Percentiles rank a stretch among this genome's conserved stretches.
Conservation (phyloP, 805 yeast genomes). For the Zygotorulaspora florentina region DNA sequence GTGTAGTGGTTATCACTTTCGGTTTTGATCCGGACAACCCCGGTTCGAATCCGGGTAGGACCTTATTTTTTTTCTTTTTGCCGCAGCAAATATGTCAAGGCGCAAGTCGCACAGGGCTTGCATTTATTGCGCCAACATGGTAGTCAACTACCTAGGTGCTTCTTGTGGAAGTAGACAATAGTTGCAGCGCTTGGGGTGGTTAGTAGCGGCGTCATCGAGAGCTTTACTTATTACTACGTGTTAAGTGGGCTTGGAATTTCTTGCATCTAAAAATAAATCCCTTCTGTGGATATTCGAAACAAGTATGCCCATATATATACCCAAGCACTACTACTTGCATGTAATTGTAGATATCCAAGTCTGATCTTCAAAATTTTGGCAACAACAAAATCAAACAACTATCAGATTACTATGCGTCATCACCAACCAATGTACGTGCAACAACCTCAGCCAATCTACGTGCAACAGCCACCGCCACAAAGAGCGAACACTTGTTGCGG, state of each 20-base stretch:
- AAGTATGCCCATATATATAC: too few species aligned
- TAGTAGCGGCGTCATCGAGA: too few species aligned
- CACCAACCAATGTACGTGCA: slow-evolving; percentile 9
- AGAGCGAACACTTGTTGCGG: slow-evolving; percentile 13
- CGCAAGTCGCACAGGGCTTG: neutral
- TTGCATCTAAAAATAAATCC: neutral
- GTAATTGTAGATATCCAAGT: too few species aligned
- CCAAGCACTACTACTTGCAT: too few species aligned
- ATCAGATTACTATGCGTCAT: slow-evolving; percentile 2
- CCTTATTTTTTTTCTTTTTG: slow-evolving; percentile 38
- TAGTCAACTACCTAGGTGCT: too few species aligned
- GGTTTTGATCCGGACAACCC: slow-evolving; percentile 81
- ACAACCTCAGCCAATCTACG: slow-evolving; percentile 16
- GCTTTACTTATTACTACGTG: too few species aligned
- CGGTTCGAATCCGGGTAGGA: slow-evolving; percentile 85
- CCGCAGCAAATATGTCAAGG: slow-evolving; percentile 1
- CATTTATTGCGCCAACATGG: too few species aligned
- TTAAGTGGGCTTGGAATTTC: neutral
- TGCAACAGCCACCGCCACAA: slow-evolving; percentile 17
- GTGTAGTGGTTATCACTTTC: slow-evolving; percentile 80
- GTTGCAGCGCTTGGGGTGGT: too few species aligned
- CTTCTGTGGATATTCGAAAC: neutral
- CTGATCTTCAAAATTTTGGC: too few species aligned
- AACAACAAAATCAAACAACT: neutral
- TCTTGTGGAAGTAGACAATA: too few species aligned